phyloP scores from a whole-genome alignment of 2,329 filamentous ascomycete species.

The Fusarium sp. region DNA sequence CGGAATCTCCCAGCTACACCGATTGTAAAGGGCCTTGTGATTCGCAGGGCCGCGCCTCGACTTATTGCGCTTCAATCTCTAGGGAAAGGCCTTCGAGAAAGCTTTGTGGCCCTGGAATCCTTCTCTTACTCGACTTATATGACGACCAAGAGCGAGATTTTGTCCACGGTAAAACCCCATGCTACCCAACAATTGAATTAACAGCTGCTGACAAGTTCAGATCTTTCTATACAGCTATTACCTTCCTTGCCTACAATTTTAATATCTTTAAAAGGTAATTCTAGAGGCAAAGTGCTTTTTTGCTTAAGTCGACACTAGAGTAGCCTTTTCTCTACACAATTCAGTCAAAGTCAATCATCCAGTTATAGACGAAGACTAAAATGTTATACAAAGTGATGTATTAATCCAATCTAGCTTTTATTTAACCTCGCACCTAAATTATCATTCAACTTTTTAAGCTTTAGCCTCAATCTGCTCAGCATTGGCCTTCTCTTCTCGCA shows the following conservation, averaged over 20 bases:
- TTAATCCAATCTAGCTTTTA: not conserved
- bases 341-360: not conserved
- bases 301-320: too few relatives aligned
- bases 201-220: slow-evolving; percentile 7
- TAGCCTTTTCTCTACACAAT: too few relatives aligned
- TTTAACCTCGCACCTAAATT: not conserved
- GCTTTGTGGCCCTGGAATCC: slow-evolving; percentile 17
- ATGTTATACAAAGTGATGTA: not conserved
- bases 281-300: too few relatives aligned
- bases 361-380: not conserved
- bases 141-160: not conserved
- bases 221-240: slow-evolving; percentile 2
- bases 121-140: slow-evolving; percentile 5
- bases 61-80: slow-evolving; percentile 14
- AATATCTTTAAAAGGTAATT: too few relatives aligned
- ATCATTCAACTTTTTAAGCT: not conserved
- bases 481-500: slow-evolving; percentile 46
- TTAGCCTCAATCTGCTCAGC: slow-evolving; percentile 45
- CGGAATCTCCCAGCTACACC: slow-evolving; percentile 9
- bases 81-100: slow-evolving; percentile 22
- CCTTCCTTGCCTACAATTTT: slow-evolving; percentile 4
- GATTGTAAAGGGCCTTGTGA: slow-evolving; percentile 22
- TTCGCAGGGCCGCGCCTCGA: slow-evolving; percentile 13
- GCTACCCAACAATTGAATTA: too few relatives aligned
- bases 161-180: not conserved